Conservation (phyloP, 257 asterid species). For the Sherardia arvensis region DNA sequence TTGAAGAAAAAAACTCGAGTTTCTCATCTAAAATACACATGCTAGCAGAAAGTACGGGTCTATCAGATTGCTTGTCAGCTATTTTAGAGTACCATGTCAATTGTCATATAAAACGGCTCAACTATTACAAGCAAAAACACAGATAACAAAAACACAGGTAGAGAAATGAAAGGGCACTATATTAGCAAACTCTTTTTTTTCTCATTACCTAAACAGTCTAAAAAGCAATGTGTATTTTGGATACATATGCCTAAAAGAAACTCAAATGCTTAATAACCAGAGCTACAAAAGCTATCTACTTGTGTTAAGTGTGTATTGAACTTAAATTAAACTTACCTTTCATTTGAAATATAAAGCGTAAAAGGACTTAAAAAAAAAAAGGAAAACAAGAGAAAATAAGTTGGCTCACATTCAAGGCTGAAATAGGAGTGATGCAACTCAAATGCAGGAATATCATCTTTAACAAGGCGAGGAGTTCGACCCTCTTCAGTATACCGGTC, state of each 20-base stretch:
- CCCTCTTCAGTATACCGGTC: conserved; percentile 53
- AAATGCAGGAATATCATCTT: conserved; percentile 32
- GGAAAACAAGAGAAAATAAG: neutral
- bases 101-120: neutral
- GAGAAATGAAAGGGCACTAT: neutral
- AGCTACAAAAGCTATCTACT: too few species aligned
- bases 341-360: too few species aligned
- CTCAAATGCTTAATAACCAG: too few species aligned
- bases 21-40: neutral
- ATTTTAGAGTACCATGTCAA: neutral
- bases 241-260: too few species aligned
- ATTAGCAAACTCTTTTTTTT: neutral
- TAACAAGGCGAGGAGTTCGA: conserved; percentile 48
- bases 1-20: neutral
- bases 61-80: neutral
- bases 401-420: conserved; percentile 61
- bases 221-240: too few species aligned
- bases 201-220: neutral
- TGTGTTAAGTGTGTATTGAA: too few species aligned
- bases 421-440: conserved; percentile 54
- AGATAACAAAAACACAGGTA: neutral
- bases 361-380: too few species aligned
- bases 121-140: neutral
- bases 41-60: neutral
- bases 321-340: too few species aligned